A percentile compares a stretch with the other conserved stretches of the same genome.
These are phyloP conservation scores for Mucor saturninus DNA, from an alignment of 371 early-diverging fungal genomes.

Conservation along the genomic window DNA sequence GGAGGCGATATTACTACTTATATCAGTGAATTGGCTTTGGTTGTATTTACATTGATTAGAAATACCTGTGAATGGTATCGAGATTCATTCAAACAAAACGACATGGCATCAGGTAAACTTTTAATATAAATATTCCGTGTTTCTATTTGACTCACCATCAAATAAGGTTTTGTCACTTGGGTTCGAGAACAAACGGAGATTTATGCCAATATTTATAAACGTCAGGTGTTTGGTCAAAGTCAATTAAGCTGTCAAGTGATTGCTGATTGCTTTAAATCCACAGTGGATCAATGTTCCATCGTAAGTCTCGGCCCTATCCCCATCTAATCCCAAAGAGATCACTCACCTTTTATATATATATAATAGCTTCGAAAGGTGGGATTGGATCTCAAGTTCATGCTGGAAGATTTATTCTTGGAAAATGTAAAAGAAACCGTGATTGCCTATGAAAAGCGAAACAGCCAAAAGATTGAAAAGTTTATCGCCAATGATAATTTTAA, in stretches of 20 bases:
- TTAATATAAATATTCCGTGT: conserved; percentile 32
- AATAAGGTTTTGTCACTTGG: conserved; percentile 86
- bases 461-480: conserved; percentile 61
- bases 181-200: conserved; percentile 82
- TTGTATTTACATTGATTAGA: conserved; percentile 86
- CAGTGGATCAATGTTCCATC: conserved; percentile 74
- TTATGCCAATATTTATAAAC: conserved; percentile 84
- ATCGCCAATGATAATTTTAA: conserved; percentile 67
- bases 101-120: conserved; percentile 70
- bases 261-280: conserved; percentile 82
- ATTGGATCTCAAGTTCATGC: conserved; percentile 83
- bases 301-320: conserved; percentile 41
- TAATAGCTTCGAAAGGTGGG: conserved; percentile 71
- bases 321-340: background rate
- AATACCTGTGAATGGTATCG: conserved; percentile 96
- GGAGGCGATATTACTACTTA: conserved; percentile 87
- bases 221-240: conserved; percentile 83
- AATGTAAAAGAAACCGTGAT: conserved; percentile 73
- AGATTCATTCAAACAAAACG: conserved; percentile 83
- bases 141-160: too few species aligned
- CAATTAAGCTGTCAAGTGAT: conserved; percentile 81
- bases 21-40: conserved; percentile 83
- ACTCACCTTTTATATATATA: background rate
- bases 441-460: conserved; percentile 60
- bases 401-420: conserved; percentile 79